A percentile compares a stretch with the other conserved stretches of the same genome.
phyloP scores from a whole-genome alignment of 2,329 filamentous ascomycete genomes.

The Beauveria sp. region DNA sequence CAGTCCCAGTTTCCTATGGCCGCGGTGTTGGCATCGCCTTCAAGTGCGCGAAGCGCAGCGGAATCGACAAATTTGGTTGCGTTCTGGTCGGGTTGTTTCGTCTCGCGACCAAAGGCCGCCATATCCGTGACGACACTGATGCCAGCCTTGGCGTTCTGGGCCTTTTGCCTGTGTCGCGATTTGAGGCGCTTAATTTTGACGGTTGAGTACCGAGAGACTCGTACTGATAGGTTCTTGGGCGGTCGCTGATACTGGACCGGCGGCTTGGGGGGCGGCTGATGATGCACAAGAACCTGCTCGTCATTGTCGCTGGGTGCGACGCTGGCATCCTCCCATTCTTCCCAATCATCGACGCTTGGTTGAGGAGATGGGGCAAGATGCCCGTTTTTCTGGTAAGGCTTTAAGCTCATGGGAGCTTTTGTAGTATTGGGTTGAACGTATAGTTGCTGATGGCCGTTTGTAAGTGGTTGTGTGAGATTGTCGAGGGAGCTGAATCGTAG shows the following conservation, averaged over 20 bases:
- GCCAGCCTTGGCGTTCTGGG: conserved; percentile 52
- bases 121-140: conserved; percentile 67
- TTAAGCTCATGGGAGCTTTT: not conserved
- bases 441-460: not conserved
- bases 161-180: conserved; percentile 54
- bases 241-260: conserved; percentile 1
- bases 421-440: conserved; percentile 3
- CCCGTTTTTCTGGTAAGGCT: conserved; percentile 14
- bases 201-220: conserved; percentile 29
- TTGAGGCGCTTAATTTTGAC: conserved; percentile 40
- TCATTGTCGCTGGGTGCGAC: conserved; percentile 32
- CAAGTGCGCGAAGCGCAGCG: conserved; percentile 52
- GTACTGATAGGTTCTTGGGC: conserved; percentile 13
- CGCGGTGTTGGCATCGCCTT: conserved; percentile 45
- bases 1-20: conserved; percentile 52
- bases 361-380: conserved; percentile 12
- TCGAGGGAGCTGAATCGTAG: not conserved
- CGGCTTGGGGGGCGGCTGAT: not conserved
- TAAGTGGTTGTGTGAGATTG: not conserved
- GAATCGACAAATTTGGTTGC: conserved; percentile 47
- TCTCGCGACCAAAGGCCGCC: conserved; percentile 39
- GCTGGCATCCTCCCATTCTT: conserved; percentile 47
- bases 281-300: conserved; percentile 26
- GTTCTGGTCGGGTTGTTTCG: conserved; percentile 23
- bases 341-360: conserved; percentile 37